A percentile compares a stretch with the other conserved stretches of the same genome.
phyloP scores from a whole-genome alignment of 768 basidiomycete species.

The Panaeolus papilionaceus region DNA sequence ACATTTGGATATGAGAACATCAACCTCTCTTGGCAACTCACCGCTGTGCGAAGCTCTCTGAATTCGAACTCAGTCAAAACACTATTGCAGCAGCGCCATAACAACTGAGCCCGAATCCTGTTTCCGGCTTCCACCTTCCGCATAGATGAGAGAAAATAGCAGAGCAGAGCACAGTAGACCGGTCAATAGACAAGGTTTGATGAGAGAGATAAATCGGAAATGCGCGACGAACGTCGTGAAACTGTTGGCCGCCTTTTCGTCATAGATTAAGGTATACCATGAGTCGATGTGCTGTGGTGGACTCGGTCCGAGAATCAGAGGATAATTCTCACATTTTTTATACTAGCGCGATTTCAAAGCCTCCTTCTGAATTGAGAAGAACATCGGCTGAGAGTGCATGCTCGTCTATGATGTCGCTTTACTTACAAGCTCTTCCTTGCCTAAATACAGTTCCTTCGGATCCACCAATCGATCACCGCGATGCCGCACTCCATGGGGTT shows the following conservation, averaged over 20 bases:
- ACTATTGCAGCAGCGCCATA: background rate
- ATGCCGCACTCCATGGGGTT: conserved; percentile 13
- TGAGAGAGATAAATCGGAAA: background rate
- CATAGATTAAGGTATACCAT: background rate
- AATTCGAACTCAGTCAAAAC: conserved; percentile 7
- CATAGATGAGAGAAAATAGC: conserved; percentile 1
- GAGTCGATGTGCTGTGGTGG: background rate
- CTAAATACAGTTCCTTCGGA: background rate
- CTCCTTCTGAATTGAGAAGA: background rate
- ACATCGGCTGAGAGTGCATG: background rate
- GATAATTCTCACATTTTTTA: background rate
- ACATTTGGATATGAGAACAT: conserved; percentile 13
- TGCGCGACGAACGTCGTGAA: background rate
- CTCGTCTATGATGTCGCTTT: background rate
- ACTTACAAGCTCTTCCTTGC: background rate
- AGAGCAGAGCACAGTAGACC: background rate
- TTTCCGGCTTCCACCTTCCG: background rate
- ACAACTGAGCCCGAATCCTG: conserved; percentile 2
- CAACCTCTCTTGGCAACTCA: background rate
- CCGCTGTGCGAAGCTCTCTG: background rate
- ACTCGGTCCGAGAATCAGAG: background rate
- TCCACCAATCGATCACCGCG: background rate
- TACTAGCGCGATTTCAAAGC: background rate
- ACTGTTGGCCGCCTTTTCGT: background rate
- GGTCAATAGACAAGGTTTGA: background rate